These are phyloP conservation scores for Phytopythium boreale DNA, from an alignment of 352 stramenopile species.

Conservation along the genomic window DNA sequence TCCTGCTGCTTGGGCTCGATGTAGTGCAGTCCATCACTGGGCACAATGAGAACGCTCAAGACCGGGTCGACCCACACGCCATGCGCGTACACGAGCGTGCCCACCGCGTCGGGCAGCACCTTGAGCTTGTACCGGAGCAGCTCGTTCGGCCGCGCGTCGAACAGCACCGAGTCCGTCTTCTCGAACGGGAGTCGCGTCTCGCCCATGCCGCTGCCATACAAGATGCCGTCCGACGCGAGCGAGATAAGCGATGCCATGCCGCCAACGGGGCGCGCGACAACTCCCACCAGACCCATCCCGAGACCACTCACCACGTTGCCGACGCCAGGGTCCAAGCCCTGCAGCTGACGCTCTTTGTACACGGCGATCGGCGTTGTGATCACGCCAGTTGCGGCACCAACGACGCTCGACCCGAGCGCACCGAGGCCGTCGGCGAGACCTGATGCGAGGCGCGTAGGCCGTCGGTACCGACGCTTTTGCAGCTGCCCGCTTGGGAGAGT, in stretches of 20 bases:
- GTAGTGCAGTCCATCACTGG: slow-evolving; percentile 22
- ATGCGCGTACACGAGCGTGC: slow-evolving; percentile 57
- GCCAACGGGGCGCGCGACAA: slow-evolving; percentile 74
- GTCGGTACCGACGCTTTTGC: slow-evolving; percentile 57
- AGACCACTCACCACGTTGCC: slow-evolving; percentile 67
- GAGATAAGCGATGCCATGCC: slow-evolving; percentile 76
- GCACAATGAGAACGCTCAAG: slow-evolving; percentile 14
- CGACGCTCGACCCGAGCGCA: slow-evolving; percentile 70
- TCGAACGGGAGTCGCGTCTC: slow-evolving; percentile 34
- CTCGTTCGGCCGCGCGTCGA: slow-evolving; percentile 62
- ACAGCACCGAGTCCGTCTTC: slow-evolving; percentile 19
- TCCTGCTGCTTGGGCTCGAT: slow-evolving; percentile 20
- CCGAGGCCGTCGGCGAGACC: slow-evolving; percentile 61
- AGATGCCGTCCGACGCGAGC: slow-evolving; percentile 68
- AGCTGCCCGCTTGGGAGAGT: slow-evolving; percentile 61
- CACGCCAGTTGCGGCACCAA: slow-evolving; percentile 70
- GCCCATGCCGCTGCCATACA: slow-evolving; percentile 57
- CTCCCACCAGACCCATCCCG: slow-evolving; percentile 75
- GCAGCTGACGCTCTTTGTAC: slow-evolving; percentile 62
- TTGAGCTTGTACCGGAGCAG: slow-evolving; percentile 79
- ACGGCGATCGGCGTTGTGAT: slow-evolving; percentile 76
- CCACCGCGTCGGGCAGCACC: slow-evolving; percentile 48
- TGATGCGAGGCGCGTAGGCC: slow-evolving; percentile 58
- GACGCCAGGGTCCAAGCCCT: slow-evolving; percentile 57
- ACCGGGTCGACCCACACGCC: slow-evolving; percentile 53